Base-by-base conservation (phyloP, 495 filamentous ascomycete species). In the Poronia punctata region DNA sequence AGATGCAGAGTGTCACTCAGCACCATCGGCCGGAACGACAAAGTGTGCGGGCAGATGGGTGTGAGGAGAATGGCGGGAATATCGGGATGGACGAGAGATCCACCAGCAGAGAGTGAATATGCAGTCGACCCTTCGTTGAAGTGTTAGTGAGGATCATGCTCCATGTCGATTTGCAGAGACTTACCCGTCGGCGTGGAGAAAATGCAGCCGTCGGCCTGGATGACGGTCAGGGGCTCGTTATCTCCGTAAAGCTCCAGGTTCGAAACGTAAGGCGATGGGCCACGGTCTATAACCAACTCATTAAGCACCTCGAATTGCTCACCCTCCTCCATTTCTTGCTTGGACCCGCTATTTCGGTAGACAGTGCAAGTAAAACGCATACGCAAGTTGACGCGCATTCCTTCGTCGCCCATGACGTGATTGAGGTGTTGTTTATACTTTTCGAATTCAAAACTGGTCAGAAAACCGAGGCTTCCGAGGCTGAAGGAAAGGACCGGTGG, bases 291-390 rank as follows among this genome's bases (percentile, higher is more conserved):
- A 51, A 98, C 89, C 15, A 98, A 77, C 65, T 98, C 92, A 64
- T 97, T 97, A 31, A 97, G 76, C 9, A 97, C 88, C 59, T 95
- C 88, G 45, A 93, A 95, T 50, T 90, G 86, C 62, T 95, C 88
- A 17, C 76, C 76, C 52, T 85, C 80, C 46, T 82, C 76, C 41
- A 85, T 70, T 5, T 80, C 75, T 27, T 61, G 53, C 16, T 61
- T 66, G 1, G 36, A 40, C 1, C 59, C 50, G n/a, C 64, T 63
- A 32, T 69, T 58, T n/a, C 87, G 80, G 66, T 83, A 94, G 16
- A 95, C 85, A 5, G 88, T 95, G 63, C 90, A 95, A 23, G 90
- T 96, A 65, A 98, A 98, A 40, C 92, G 84, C 87, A 97, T 90
- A 47, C 92, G 87, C 51, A 98, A 68, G 56, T 92, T 95, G 37